Evolutionary conservation across 2,329 filamentous ascomycete genomes (phyloP), one percentile per base, ranked within the genome.

Genomic region (Teratosphaeria viscida): DNA sequence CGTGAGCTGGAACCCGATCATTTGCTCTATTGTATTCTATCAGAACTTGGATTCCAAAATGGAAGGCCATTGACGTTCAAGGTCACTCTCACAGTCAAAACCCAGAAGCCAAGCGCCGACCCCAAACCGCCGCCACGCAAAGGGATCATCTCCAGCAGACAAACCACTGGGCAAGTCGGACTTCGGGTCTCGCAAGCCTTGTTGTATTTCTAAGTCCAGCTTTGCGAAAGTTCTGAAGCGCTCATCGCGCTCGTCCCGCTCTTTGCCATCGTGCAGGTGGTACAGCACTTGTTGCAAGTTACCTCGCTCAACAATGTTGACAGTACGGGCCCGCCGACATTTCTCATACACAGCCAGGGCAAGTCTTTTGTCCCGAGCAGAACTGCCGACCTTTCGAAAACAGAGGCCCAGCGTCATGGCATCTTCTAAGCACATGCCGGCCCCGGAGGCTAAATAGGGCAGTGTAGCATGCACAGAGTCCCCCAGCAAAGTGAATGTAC

Each of bases 391-490:
- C 37, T 43, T 43, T 43, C 37, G 12, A 43, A 43, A 43, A 14
- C 37, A 43, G 16, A 43, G 37, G 16, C 37, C 37, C 11, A 43
- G 37, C 37, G 37, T 43, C 37, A 43, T 43, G 1, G 81, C 85
- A 65, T 88, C 85, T 70, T 88, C 85, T 55, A 86, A 84, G 10
- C 85, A 84, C 76, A 86, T 85, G 10, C 85, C 84, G 12, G 85
- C 85, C 37, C 85, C 85, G 72, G 87, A 84, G 54, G 81, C 84
- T 4, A 87, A 77, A 66, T 88, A 85, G 0, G 85, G 85, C 54
- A 88, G 79, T 19, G 84, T 88, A 1, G 85, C 84, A 67, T 88
- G 85, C 69, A 84, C 86, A 2, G 84, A 80, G 66, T 88, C 85
- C 53, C 85, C 85, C 11, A 86, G 70, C 14, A 88, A 53, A 5